Percentiles rank a stretch among this genome's conserved stretches.
These are phyloP conservation scores for Plantago elongata DNA, from an alignment of 257 asterid genomes.

Conservation along the genomic window DNA sequence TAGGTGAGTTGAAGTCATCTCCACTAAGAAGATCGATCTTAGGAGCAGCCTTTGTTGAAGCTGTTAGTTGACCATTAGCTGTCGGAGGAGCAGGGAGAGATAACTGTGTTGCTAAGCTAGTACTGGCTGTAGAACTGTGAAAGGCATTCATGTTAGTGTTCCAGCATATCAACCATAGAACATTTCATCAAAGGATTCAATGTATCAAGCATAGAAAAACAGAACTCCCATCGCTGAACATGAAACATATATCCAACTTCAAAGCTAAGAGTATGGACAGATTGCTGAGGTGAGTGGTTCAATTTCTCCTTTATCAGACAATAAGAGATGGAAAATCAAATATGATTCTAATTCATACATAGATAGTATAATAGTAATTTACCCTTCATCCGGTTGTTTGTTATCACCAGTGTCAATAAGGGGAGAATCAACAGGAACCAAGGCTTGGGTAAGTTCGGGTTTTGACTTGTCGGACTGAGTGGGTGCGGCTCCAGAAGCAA, in stretches of 20 bases:
- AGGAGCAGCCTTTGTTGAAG: slow-evolving; percentile 48
- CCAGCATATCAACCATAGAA: neutral
- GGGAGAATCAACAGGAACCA: slow-evolving; percentile 63
- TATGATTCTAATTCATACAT: slow-evolving; percentile 11
- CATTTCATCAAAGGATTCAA: neutral
- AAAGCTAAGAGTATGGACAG: neutral
- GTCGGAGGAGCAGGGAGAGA: slow-evolving; percentile 60
- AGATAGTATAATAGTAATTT: slow-evolving; percentile 25
- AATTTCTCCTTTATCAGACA: slow-evolving; percentile 2
- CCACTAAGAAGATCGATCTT: slow-evolving; percentile 95
- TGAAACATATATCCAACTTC: neutral
- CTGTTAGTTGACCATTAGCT: slow-evolving; percentile 40
- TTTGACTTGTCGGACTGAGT: slow-evolving; percentile 48
- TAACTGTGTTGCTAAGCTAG: slow-evolving; percentile 54
- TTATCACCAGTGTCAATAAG: slow-evolving; percentile 78
- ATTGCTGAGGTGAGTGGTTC: neutral
- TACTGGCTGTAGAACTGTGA: slow-evolving; percentile 59
- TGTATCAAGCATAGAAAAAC: neutral
- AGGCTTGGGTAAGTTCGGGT: slow-evolving; percentile 47
- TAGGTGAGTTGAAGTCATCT: slow-evolving; percentile 72
- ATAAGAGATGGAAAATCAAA: slow-evolving; percentile 16
- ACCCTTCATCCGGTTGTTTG: slow-evolving; percentile 57
- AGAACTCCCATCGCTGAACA: neutral
- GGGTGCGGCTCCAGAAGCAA: slow-evolving; percentile 60
- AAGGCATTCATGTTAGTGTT: neutral